Evolutionary conservation across 2,329 filamentous ascomycete genomes (phyloP).

Genomic region (Microcyclospora pomicola): DNA sequence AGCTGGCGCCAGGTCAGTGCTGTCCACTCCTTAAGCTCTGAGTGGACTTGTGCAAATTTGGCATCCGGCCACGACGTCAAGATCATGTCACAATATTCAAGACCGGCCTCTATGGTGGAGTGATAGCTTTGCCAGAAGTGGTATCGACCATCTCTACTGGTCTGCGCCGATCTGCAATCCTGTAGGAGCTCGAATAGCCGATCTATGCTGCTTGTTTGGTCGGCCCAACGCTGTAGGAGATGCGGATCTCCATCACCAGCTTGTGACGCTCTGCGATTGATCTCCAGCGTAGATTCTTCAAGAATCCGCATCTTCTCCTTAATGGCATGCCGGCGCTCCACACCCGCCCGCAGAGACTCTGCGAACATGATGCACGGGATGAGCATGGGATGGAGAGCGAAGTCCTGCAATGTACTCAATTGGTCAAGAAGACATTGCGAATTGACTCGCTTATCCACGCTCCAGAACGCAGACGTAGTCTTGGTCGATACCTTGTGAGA

Average conservation of each 20-base stretch:
- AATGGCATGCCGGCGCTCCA: constrained; percentile 5
- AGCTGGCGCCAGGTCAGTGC: constrained; percentile 6
- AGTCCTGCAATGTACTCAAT: constrained; percentile 2
- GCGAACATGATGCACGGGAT: constrained; percentile 12
- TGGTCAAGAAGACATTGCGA: neutral
- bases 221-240: too few species aligned
- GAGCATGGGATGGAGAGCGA: constrained; percentile 9
- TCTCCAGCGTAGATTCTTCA: constrained; percentile 4
- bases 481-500: constrained; percentile 4
- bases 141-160: constrained; percentile 10
- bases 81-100: constrained; percentile 3
- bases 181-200: constrained; percentile 6
- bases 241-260: too few species aligned
- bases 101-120: constrained; percentile 5
- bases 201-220: too few species aligned
- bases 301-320: constrained; percentile 6
- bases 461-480: constrained; percentile 8
- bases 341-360: constrained; percentile 2
- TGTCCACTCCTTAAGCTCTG: constrained; percentile 6
- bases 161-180: constrained; percentile 7
- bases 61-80: too few species aligned
- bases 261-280: constrained; percentile 2
- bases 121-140: constrained; percentile 8
- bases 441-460: constrained; percentile 1
- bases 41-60: constrained; percentile 1